Conservation (phyloP, 1,284 basidiomycete genomes). For the Wallemia hederae region DNA sequence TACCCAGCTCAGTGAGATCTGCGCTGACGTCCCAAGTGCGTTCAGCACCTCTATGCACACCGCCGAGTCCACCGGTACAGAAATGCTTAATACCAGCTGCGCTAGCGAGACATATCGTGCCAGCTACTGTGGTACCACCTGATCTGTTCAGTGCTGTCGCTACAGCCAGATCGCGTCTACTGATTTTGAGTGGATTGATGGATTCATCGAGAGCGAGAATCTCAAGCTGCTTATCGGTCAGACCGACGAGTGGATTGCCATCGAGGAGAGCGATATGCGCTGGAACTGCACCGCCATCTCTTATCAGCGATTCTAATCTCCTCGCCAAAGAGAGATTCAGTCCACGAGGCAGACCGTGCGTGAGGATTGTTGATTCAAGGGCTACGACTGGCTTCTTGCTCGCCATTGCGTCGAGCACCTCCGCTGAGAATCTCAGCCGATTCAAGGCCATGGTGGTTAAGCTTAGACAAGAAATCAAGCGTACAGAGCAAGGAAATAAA, state of each 20-base stretch:
- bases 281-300: not conserved
- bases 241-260: not conserved
- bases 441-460: not conserved
- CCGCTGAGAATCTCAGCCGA: not conserved
- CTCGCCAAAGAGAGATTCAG: not conserved
- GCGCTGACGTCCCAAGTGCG: not conserved
- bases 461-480: not conserved
- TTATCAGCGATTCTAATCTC: not conserved
- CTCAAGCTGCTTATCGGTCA: not conserved
- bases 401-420: not conserved
- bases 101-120: not conserved
- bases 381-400: not conserved
- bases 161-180: not conserved
- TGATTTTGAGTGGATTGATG: not conserved
- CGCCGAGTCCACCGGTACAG: not conserved
- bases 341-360: not conserved
- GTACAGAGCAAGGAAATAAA: not conserved
- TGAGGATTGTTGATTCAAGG: not conserved
- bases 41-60: not conserved
- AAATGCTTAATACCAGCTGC: not conserved
- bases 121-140: not conserved
- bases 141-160: not conserved
- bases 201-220: not conserved
- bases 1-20: not conserved
- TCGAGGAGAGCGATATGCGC: not conserved